These are phyloP conservation scores for Gloeopeniophorella convolvens DNA, from an alignment of 768 basidiomycete species.

Conservation along the genomic window DNA sequence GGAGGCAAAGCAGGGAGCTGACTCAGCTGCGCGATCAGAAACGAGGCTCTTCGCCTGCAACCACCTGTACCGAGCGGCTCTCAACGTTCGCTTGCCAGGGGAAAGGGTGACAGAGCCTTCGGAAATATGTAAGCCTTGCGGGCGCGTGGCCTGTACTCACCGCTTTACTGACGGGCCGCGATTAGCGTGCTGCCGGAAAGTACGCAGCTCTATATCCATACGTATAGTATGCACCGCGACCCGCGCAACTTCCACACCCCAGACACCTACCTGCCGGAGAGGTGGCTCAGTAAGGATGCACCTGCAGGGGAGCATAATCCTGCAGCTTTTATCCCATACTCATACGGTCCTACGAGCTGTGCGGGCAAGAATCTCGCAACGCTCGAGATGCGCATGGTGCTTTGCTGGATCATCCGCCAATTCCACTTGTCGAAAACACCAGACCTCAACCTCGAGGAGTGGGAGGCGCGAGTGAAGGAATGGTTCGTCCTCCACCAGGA, in stretches of 20 bases:
- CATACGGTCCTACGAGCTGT: conserved; percentile 36
- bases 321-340: conserved; percentile 38
- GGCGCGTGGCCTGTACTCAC: too few species aligned
- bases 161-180: too few species aligned
- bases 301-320: conserved; percentile 24
- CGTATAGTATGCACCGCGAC: conserved; percentile 17
- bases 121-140: conserved; percentile 10
- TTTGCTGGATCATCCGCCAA: conserved; percentile 31
- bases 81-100: conserved; percentile 34
- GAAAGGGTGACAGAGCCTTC: conserved; percentile 27
- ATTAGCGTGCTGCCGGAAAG: conserved; percentile 14
- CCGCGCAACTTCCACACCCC: conserved; percentile 12
- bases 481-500: conserved; percentile 12
- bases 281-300: conserved; percentile 7
- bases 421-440: conserved; percentile 26
- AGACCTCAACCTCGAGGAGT: conserved; percentile 1
- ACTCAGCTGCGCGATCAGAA: conserved; percentile 28
- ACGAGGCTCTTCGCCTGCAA: conserved; percentile 43
- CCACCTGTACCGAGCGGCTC: conserved; percentile 44
- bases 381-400: conserved; percentile 36
- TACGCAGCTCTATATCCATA: conserved; percentile 16
- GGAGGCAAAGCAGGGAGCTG: neutral
- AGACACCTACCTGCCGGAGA: conserved; percentile 14
- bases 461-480: conserved; percentile 8
- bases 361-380: conserved; percentile 38